Conservation (phyloP, 2,329 filamentous ascomycete genomes). For the Curvularia sp. region DNA sequence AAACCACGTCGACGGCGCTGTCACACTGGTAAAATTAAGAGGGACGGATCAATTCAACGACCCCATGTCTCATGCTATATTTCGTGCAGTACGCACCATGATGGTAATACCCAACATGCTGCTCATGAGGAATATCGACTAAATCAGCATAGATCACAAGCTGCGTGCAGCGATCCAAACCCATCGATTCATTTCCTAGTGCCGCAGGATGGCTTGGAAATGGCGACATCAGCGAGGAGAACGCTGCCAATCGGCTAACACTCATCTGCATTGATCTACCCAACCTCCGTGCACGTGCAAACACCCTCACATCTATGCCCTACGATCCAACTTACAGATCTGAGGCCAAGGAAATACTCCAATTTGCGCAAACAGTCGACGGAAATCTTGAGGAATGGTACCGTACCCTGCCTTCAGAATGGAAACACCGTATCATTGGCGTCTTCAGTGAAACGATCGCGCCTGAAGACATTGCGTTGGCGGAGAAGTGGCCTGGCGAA, state of each 20-base stretch:
- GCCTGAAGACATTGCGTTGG: conserved; percentile 36
- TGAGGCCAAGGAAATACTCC: conserved; percentile 45
- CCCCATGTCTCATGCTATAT: conserved; percentile 47
- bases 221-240: conserved; percentile 43
- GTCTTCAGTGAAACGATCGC: conserved; percentile 34
- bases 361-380: conserved; percentile 48
- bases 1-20: conserved; percentile 52
- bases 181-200: conserved; percentile 49
- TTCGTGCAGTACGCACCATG: conserved; percentile 51
- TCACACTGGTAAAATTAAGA: conserved; percentile 49
- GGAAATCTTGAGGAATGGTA: conserved; percentile 49
- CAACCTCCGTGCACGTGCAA: conserved; percentile 46
- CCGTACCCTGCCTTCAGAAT: conserved; percentile 43
- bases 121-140: background rate
- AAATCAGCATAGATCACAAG: conserved; percentile 45
- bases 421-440: conserved; percentile 45
- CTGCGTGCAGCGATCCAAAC: conserved; percentile 50
- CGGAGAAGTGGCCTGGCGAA: conserved; percentile 49
- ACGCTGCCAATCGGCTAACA: conserved; percentile 51
- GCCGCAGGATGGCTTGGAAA: conserved; percentile 45
- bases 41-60: conserved; percentile 50
- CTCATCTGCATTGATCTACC: conserved; percentile 51
- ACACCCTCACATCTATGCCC: conserved; percentile 35
- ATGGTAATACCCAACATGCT: conserved; percentile 40
- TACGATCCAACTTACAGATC: conserved; percentile 28